Conservation (phyloP, 2,329 filamentous ascomycete genomes). For the Aspergillus spinulosporus region DNA sequence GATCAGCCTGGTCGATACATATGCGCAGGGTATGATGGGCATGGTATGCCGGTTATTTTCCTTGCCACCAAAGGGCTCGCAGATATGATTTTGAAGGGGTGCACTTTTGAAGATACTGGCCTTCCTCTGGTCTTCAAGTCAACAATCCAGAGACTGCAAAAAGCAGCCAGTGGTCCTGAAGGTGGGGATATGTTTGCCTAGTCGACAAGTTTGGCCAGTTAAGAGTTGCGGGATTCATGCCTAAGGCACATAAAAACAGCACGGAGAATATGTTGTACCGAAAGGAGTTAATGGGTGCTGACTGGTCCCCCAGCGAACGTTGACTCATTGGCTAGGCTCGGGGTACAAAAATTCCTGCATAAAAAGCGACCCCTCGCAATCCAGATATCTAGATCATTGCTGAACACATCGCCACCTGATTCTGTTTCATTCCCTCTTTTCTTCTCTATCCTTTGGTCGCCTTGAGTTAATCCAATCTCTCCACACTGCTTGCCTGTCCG, state of each 20-base stretch:
- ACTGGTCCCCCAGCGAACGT: not conserved
- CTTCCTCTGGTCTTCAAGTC: not conserved
- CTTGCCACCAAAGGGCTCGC: slow-evolving; percentile 60
- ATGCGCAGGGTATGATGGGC: slow-evolving; percentile 63
- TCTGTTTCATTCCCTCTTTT: not conserved
- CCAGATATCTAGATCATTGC: not conserved
- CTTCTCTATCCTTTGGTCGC: not conserved
- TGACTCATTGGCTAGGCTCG: not conserved
- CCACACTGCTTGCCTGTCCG: not conserved
- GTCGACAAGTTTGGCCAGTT: not conserved
- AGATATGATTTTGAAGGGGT: slow-evolving; percentile 50
- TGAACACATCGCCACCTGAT: slow-evolving; percentile 2
- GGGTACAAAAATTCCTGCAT: not conserved
- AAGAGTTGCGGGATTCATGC: no score
- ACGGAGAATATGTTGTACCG: no score
- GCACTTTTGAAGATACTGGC: not conserved
- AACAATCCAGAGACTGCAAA: slow-evolving; percentile 15
- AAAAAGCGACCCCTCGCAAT: not conserved
- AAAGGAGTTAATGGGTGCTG: not conserved
- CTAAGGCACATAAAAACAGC: no score
- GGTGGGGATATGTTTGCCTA: slow-evolving; percentile 21
- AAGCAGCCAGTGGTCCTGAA: slow-evolving; percentile 20
- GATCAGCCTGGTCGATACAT: slow-evolving; percentile 54
- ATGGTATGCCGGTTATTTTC: slow-evolving; percentile 66
- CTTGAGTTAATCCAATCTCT: not conserved